phyloP scores from a whole-genome alignment of 2,329 filamentous ascomycete genomes.

The Phialocephala sp. region DNA sequence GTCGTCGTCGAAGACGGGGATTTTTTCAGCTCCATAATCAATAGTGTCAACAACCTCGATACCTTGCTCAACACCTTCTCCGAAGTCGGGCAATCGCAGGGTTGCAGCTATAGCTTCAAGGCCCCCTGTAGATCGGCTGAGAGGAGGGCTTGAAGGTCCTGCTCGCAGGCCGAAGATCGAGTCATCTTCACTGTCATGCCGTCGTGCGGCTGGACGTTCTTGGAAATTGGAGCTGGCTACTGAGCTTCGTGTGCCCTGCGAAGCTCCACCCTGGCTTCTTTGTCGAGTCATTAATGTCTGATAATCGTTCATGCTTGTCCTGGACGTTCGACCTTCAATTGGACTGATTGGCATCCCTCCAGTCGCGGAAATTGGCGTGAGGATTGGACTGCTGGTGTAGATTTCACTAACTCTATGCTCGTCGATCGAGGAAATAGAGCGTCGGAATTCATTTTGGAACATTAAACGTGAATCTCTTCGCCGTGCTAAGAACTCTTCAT shows the following conservation, averaged over 20 bases:
- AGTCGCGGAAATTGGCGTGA: slow-evolving; percentile 19
- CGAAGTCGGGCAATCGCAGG: slow-evolving; percentile 33
- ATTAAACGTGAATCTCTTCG: slow-evolving; percentile 35
- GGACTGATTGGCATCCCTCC: slow-evolving; percentile 30
- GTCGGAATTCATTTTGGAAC: slow-evolving; percentile 37
- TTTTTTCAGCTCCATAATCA: slow-evolving; percentile 30
- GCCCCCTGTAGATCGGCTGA: slow-evolving; percentile 25
- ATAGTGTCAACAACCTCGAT: slow-evolving; percentile 34
- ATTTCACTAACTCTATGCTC: slow-evolving; percentile 29
- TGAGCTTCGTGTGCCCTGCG: slow-evolving; percentile 34
- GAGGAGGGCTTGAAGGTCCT: slow-evolving; percentile 32
- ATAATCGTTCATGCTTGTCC: slow-evolving; percentile 35
- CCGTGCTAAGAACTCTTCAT: slow-evolving; percentile 40
- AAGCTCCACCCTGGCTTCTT: slow-evolving; percentile 36
- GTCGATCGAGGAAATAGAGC: slow-evolving; percentile 35
- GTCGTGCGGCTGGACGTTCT: slow-evolving; percentile 25
- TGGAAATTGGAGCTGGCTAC: slow-evolving; percentile 36
- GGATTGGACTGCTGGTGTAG: slow-evolving; percentile 19
- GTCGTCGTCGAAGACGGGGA: slow-evolving; percentile 15
- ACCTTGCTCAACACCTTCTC: slow-evolving; percentile 35
- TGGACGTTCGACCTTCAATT: slow-evolving; percentile 31
- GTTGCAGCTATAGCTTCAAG: slow-evolving; percentile 31
- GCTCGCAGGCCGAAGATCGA: slow-evolving; percentile 35
- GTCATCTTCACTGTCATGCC: slow-evolving; percentile 34
- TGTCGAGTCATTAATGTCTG: slow-evolving; percentile 36